A percentile compares a stretch with the other conserved stretches of the same genome.
These are phyloP conservation scores for Talaromyces sp. DNA, from an alignment of 2,329 filamentous ascomycete genomes.

Conservation along the genomic window DNA sequence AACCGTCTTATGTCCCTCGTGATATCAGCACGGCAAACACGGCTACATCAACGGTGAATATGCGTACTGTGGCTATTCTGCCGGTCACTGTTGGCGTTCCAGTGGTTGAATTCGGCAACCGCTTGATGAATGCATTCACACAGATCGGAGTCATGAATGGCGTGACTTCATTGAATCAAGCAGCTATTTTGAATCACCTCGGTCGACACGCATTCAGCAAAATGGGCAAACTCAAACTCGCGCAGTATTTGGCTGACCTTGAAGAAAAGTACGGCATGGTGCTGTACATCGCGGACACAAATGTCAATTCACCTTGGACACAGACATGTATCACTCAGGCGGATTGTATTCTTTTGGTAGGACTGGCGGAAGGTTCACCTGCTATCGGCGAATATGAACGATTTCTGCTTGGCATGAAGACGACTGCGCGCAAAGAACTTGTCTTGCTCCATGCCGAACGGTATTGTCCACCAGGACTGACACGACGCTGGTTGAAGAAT, in stretches of 20 bases:
- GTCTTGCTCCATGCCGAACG: conserved; percentile 86
- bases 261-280: conserved; percentile 97
- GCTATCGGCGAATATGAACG: conserved; percentile 94
- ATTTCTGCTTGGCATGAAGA: conserved; percentile 95
- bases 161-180: conserved; percentile 88
- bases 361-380: conserved; percentile 83
- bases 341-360: conserved; percentile 91
- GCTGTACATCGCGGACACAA: conserved; percentile 93
- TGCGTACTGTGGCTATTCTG: conserved; percentile 87
- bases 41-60: conserved; percentile 80
- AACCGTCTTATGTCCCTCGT: conserved; percentile 62
- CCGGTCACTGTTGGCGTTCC: conserved; percentile 90
- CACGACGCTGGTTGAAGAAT: conserved; percentile 84
- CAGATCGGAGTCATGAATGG: conserved; percentile 89
- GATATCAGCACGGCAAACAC: conserved; percentile 52
- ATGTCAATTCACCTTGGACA: conserved; percentile 95
- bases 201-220: conserved; percentile 94
- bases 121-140: conserved; percentile 79
- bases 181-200: conserved; percentile 89
- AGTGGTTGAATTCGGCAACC: conserved; percentile 90
- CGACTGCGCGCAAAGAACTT: conserved; percentile 88
- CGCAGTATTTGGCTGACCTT: conserved; percentile 92
- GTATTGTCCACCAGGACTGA: conserved; percentile 80
- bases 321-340: conserved; percentile 97
- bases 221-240: conserved; percentile 94